Evolutionary conservation across 768 basidiomycete species (phyloP), one percentile per base, ranked within the genome.

Genomic region (Amanita phalloides): DNA sequence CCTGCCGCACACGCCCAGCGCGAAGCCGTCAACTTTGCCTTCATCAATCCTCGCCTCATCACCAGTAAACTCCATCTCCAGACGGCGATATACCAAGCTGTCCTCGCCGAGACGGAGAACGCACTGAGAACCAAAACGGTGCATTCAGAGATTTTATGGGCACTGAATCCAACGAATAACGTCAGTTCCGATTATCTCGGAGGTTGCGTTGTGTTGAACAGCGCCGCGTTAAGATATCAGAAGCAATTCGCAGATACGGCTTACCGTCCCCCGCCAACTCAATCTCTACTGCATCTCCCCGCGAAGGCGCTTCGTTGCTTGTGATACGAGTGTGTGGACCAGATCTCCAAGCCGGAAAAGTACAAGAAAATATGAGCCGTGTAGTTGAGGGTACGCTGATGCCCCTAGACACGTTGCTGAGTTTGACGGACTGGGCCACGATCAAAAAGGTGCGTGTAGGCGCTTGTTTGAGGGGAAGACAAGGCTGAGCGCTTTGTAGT

Each of bases 71-170:
- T 83, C 41, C 93, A 95, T 59, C 68, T 97, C 10, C 80, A 89
- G 62, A 92, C 90, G 0, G 94, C 90, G 0, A 76, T 93, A 9
- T 74, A 85, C 49, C 88, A 91, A 58, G 84, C 91, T 1, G 70
- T 90, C n/a, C 68, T 93, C 9, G 79, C 90, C 0, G 72, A 78
- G 26, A 64, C 76, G 2, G 76, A 83, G 38, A 72, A 70, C 20
- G 60, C 69, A 0, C 70, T 95, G 52, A 75, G 84, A 44, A 93
- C 94, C 1, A 90, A 86, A 68, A 90, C 91, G 1, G 68, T 93
- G 0, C 93, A 97, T 62, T 91, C 91, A 0, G 94, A 98, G 65
- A 76, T 97, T 47, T 71, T 97, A n/a, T 92, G 86, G 74, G 68
- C 78, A 20, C 71, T 97, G 45, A 90, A 87, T 56, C 91, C 92